Base-by-base conservation (phyloP, 768 basidiomycete species). In the Pholiota conissans region DNA sequence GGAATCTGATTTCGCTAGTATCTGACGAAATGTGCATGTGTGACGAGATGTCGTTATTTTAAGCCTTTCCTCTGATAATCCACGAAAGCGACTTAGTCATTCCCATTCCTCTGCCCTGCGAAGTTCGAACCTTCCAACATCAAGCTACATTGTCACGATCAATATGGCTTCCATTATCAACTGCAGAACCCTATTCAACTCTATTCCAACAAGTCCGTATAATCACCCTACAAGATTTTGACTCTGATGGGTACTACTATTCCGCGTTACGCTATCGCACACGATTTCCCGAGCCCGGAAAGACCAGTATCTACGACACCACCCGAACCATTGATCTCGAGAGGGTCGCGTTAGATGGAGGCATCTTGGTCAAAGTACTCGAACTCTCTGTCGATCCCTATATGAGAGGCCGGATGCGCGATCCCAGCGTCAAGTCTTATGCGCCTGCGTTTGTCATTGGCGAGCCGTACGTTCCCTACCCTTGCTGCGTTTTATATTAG, bases 281-380 rank as follows among this genome's bases (percentile, higher is more conserved):
- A n/a, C n/a, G n/a, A n/a, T n/a, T n/a, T n/a, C n/a, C n/a, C n/a
- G 68, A 6, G 78, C 69, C 79, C 80, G 10, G 70, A 74, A 32
- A 79, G 61, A 81, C 79, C 5, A 75, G 76, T 2, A 62, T 77
- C 0, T 75, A 80, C 57, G 81, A 84, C 56, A 68, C 56, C 3
- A 75, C 69, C 0, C 64, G 76, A 53, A 76, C 70, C 0, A 84
- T 86, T 62, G 84, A 86, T 60, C 62, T 78, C 18, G 79, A 83
- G 16, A 76, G 63, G 26, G 75, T 74, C 0, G 65, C 75, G 1
- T 65, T 83, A 37, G 66, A 81, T 18, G 79, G 80, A 0, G 80
- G 81, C 0, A 63, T 83, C 54, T 63, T 86, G 7, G 45, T 84
- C 61, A 86, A 85, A 67, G 75, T 75, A 0, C 73, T 86, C 14